phyloP scores from a whole-genome alignment of 805 yeast species.

The Myxozyma geophila region DNA sequence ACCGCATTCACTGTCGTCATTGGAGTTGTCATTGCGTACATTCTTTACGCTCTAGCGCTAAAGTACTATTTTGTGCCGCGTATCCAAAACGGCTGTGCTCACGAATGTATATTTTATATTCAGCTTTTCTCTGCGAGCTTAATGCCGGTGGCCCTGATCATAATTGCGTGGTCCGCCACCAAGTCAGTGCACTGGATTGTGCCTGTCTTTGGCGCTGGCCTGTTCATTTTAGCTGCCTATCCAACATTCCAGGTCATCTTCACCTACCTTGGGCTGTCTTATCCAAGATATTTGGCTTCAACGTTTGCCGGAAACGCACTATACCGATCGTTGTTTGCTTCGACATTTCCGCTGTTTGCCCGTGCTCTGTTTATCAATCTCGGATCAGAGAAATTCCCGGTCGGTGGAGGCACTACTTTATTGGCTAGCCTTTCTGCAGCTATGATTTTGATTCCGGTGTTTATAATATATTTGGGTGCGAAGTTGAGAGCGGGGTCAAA shows the following conservation, averaged over 20 bases:
- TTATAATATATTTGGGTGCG: constrained; percentile 46
- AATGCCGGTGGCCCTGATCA: constrained; percentile 53
- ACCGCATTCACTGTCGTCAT: constrained; percentile 54
- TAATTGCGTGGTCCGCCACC: constrained; percentile 58
- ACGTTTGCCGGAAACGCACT: constrained; percentile 63
- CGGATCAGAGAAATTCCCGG: constrained; percentile 54
- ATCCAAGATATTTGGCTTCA: constrained; percentile 58
- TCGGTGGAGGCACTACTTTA: constrained; percentile 63
- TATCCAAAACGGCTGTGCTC: constrained; percentile 1
- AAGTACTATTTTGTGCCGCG: constrained; percentile 8
- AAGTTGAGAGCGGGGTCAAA: constrained; percentile 46
- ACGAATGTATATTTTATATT: constrained; percentile 19
- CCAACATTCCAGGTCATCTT: constrained; percentile 57
- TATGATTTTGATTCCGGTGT: constrained; percentile 55
- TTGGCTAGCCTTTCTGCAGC: constrained; percentile 53
- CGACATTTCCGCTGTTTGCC: constrained; percentile 69
- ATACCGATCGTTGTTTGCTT: constrained; percentile 57
- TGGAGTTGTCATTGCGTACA: constrained; percentile 48
- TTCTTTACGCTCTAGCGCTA: constrained; percentile 1
- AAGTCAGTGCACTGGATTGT: constrained; percentile 54
- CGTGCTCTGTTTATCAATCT: constrained; percentile 56
- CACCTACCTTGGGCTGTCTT: constrained; percentile 55
- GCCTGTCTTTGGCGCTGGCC: constrained; percentile 52
- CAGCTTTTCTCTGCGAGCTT: constrained; percentile 28
- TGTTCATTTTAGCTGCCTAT: constrained; percentile 51